These are phyloP conservation scores for Pelagophyceae sp. DNA, from an alignment of 352 stramenopile genomes.

Conservation along the genomic window DNA sequence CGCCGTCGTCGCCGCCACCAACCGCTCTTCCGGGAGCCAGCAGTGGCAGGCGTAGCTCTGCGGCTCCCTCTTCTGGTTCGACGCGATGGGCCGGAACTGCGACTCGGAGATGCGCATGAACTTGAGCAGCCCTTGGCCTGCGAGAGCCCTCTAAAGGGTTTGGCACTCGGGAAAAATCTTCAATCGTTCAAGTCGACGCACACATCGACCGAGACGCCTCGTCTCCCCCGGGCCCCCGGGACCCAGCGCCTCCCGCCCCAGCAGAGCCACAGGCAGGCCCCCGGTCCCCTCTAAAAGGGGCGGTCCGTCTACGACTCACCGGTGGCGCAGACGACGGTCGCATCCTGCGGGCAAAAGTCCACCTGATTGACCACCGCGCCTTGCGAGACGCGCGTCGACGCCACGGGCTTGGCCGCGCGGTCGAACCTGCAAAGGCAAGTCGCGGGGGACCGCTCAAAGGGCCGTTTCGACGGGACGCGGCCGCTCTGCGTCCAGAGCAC, in stretches of 20 bases:
- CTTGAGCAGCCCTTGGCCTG: constrained; percentile 65
- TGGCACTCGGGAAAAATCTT: too few relatives aligned
- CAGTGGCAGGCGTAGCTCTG: constrained; percentile 73
- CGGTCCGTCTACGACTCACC: constrained; percentile 39
- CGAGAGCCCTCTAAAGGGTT: not conserved
- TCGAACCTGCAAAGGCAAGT: too few relatives aligned
- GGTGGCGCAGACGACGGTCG: constrained; percentile 66
- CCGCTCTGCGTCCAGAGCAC: constrained; percentile 79
- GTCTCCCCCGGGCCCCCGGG: too few relatives aligned
- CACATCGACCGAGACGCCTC: too few relatives aligned
- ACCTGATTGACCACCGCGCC: constrained; percentile 62
- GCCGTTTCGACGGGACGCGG: too few relatives aligned
- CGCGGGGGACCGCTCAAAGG: too few relatives aligned
- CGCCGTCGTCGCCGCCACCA: constrained; percentile 63
- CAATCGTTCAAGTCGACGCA: too few relatives aligned
- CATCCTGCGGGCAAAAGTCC: constrained; percentile 74
- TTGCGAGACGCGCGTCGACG: constrained; percentile 35
- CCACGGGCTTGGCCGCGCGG: constrained; percentile 60
- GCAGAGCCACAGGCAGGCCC: too few relatives aligned
- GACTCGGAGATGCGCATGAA: constrained; percentile 73
- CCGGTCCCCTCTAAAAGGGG: too few relatives aligned
- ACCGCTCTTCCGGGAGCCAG: constrained; percentile 78
- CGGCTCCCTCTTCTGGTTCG: constrained; percentile 47
- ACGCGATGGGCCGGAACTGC: constrained; percentile 36
- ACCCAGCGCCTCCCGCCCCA: too few relatives aligned